Base-by-base conservation (phyloP, 371 early-diverging fungal species). In the Blakeslea trispora region DNA sequence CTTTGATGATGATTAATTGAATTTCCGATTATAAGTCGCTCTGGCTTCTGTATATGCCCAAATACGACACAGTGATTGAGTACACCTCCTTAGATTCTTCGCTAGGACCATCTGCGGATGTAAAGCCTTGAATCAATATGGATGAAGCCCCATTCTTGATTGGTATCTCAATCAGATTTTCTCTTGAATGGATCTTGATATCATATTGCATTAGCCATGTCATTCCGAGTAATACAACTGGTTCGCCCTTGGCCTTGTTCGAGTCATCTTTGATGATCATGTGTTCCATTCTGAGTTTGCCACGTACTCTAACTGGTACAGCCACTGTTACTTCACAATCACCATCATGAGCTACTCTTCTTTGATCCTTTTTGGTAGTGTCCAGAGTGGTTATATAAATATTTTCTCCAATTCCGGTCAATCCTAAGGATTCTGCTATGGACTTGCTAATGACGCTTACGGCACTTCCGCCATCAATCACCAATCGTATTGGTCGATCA, bases 381-480 rank as follows among this genome's bases (percentile, higher is more conserved):
- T 41, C 31, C 5, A 52, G 42, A 5, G 31, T 19, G 14, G 32
- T 7, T 0, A 52, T 22, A 10, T 2, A 53, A 14, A 59, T 17
- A 5, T 40, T 21, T 24, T 67, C 68, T 2, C 46, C 53, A 7
- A 17, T 67, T 13, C 24, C 9, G 5, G 28, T 31, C 1, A 67
- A 14, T 0, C 49, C 52, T 0, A 67, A 18, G 18, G 17, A n/a
- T 0, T 46, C 10, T 0, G 58, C 68, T 1, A 67, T 22, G 0
- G n/a, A 17, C 3, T 37, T 22, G 35, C 57, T 54, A 0, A 67
- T 51, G 1, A 62, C 53, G 3, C 42, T 50, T 0, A 62, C 59
- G 4, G 45, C 34, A 1, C 59, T 55, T 0, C 60, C 60, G n/a
- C 50, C 21, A 31, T 65, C 60, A 18, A 59, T 45, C 1, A 51